A percentile compares a stretch with the other conserved stretches of the same genome.
phyloP scores from a whole-genome alignment of 106 monocot genomes.

The Allium fistulosum region DNA sequence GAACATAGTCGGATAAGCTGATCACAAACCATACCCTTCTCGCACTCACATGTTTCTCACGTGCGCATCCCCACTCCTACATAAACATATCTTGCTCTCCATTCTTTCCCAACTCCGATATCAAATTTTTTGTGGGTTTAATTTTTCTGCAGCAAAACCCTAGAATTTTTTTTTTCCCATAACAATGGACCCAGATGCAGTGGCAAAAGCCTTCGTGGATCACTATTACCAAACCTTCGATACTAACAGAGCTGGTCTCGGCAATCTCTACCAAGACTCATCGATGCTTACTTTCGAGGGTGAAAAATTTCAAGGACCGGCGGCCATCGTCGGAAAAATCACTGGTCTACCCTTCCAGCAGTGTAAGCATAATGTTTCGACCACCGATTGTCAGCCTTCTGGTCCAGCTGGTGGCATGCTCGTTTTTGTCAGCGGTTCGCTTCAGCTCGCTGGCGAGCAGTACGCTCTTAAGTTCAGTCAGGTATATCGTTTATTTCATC shows the following conservation, averaged over 20 bases:
- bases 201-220: conserved; percentile 34
- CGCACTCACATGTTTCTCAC: too few relatives aligned
- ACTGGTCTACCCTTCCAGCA: conserved; percentile 55
- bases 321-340: conserved; percentile 49
- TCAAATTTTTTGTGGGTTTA: too few relatives aligned
- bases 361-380: conserved; percentile 51
- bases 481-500: conserved; percentile 9
- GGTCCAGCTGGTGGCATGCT: conserved; percentile 17
- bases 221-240: conserved; percentile 26
- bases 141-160: background rate
- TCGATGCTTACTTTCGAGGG: conserved; percentile 74
- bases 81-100: too few relatives aligned
- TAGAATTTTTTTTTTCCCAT: background rate
- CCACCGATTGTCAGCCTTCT: conserved; percentile 42
- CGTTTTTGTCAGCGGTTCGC: conserved; percentile 17
- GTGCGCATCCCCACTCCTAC: too few relatives aligned
- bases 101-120: too few relatives aligned
- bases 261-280: conserved; percentile 44
- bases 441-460: conserved; percentile 17
- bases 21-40: too few relatives aligned
- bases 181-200: conserved; percentile 42
- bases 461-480: conserved; percentile 44
- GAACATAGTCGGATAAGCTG: too few relatives aligned
- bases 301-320: conserved; percentile 34
- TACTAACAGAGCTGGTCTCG: conserved; percentile 36